These are phyloP conservation scores for Lagenidium giganteum DNA, from an alignment of 352 stramenopile genomes.

Conservation along the genomic window DNA sequence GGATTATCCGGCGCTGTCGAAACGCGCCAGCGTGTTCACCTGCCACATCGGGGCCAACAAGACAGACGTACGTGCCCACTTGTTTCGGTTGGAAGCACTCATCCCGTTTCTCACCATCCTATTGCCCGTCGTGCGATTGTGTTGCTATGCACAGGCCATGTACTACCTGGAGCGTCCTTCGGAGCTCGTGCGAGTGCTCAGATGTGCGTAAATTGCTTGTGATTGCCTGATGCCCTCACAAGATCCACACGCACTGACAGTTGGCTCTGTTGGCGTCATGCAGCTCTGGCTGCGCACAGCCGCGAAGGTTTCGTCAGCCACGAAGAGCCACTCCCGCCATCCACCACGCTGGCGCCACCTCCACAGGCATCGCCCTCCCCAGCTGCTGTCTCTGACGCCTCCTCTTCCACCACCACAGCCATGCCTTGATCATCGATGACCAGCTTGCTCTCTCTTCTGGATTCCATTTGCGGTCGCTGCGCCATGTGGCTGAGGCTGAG, in stretches of 20 bases:
- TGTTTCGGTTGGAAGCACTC: background rate
- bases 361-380: background rate
- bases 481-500: too few relatives aligned
- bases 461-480: too few relatives aligned
- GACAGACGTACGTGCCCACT: constrained; percentile 38
- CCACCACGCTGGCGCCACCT: background rate
- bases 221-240: too few relatives aligned
- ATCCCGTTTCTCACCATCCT: background rate
- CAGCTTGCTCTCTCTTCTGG: too few relatives aligned
- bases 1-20: too few relatives aligned
- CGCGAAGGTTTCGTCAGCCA: constrained; percentile 30
- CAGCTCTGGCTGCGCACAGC: constrained; percentile 54
- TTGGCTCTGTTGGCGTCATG: background rate
- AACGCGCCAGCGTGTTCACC: constrained; percentile 53
- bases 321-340: constrained; percentile 3
- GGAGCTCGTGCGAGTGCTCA: constrained; percentile 53
- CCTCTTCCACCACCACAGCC: too few relatives aligned
- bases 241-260: too few relatives aligned
- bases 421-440: too few relatives aligned
- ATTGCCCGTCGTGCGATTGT: background rate
- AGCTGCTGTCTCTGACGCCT: too few relatives aligned
- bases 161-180: constrained; percentile 57
- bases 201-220: constrained; percentile 28
- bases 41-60: constrained; percentile 72
- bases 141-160: too few relatives aligned